A percentile compares a stretch with the other conserved stretches of the same genome.
phyloP scores from a whole-genome alignment of 2,329 filamentous ascomycete species.

The Alternaria consortialis region DNA sequence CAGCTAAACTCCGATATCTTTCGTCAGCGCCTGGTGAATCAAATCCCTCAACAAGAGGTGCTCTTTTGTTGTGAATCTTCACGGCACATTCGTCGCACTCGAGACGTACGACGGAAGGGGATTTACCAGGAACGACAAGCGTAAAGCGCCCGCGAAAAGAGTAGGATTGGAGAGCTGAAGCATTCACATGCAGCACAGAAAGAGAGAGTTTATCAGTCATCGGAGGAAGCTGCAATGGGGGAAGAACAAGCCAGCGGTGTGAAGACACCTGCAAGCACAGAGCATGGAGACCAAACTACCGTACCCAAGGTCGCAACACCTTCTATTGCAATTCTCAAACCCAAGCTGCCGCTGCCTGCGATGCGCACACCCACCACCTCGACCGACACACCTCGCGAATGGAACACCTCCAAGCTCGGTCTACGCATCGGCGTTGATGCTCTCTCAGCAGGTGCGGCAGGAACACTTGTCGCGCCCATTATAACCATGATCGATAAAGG shows the following conservation, averaged over 20 bases:
- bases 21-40: constrained; percentile 14
- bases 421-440: constrained; percentile 73
- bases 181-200: constrained; percentile 43
- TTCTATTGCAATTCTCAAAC: constrained; percentile 9
- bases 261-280: constrained; percentile 4
- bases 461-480: constrained; percentile 79
- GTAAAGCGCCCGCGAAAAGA: background rate
- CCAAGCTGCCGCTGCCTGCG: constrained; percentile 14
- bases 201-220: constrained; percentile 37
- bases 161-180: background rate
- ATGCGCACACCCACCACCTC: constrained; percentile 6
- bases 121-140: background rate
- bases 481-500: constrained; percentile 86
- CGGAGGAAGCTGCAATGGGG: constrained; percentile 46
- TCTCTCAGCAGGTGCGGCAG: constrained; percentile 74
- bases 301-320: constrained; percentile 6
- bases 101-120: background rate
- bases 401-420: constrained; percentile 80
- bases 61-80: background rate
- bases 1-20: constrained; percentile 15
- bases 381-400: constrained; percentile 47
- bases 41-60: constrained; percentile 10
- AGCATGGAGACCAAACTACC: background rate
- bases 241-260: constrained; percentile 26
- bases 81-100: background rate